Base-by-base conservation (phyloP, 164 flowering plant genomes). In the Tinospora cordifolia region DNA sequence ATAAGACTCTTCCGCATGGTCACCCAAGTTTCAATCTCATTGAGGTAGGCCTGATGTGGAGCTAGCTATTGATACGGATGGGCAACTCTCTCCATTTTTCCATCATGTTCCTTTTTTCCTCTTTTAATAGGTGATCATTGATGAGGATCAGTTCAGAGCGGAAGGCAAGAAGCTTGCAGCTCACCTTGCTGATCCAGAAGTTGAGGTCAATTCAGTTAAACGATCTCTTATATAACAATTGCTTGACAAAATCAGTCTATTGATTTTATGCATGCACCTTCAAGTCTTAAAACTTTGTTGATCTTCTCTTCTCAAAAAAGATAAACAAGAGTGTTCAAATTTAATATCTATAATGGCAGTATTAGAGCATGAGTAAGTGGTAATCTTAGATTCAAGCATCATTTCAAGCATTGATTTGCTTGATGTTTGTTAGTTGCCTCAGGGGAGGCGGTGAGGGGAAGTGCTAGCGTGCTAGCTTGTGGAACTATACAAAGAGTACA, bases 101-200 rank as follows among this genome's bases (percentile, higher is more conserved):
- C 12, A 44, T 44, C 12, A 6, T 44, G 6, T 46, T 1, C 51
- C 21, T 62, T n/a, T n/a, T n/a, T n/a, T 69, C 60, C 54, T 60
- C 49, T 6, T 57, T 76, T 70, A 19, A 36, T 65, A 94, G 99
- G 91, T 92, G 64, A 75, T 76, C 21, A 87, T 83, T 74, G 90
- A 91, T 74, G 99, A 95, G 82, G 88, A 80, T 67, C 90, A 88
- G 65, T 95, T 88, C 74, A 88, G 70, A 79, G 77, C 76, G 51
- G 96, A 88, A 75, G 85, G 89, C 81, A 87, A 82, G 78, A 95
- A 88, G 72, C 88, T 95, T 73, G 90, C 86, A 24, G 93, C 98
- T 77, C 96, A 90, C 73, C 87, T 95, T 68, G 94, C 96, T 36
- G 98, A 95, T 83, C 99, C 99, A 19, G 98, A 95, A 89, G 87